phyloP scores from a whole-genome alignment of 2,329 filamentous ascomycete species.

The Plectosphaerella sp. region DNA sequence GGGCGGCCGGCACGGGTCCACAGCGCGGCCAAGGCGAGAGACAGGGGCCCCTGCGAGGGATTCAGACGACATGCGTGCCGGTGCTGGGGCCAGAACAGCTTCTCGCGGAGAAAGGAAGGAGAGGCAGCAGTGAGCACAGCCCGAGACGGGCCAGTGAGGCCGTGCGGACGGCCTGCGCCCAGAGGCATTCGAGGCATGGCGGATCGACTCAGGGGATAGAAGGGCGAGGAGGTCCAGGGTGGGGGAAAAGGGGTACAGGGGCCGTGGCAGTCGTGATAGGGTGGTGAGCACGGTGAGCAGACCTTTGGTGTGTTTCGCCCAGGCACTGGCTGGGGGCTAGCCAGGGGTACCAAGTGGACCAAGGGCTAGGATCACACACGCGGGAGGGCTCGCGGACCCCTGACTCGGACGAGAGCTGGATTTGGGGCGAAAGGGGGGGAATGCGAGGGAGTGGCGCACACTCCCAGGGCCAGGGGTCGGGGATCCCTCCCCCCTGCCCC shows the following conservation, averaged over 20 bases:
- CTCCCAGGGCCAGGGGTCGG: constrained; percentile 5
- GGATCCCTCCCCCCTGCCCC: background rate
- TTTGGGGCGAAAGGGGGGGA: background rate
- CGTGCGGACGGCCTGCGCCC: constrained; percentile 26
- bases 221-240: constrained; percentile 14
- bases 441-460: background rate
- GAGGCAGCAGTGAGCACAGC: constrained; percentile 7
- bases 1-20: background rate
- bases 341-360: constrained; percentile 15
- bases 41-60: constrained; percentile 12
- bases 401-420: background rate
- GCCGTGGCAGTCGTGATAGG: constrained; percentile 22
- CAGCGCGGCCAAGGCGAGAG: background rate
- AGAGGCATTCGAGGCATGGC: constrained; percentile 32
- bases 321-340: constrained; percentile 12
- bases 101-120: background rate
- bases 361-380: constrained; percentile 4
- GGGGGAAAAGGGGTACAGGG: constrained; percentile 11
- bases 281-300: constrained; percentile 9
- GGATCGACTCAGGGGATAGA: constrained; percentile 22
- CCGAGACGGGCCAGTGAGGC: constrained; percentile 23
- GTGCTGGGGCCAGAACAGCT: constrained; percentile 14
- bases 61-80: constrained; percentile 12
- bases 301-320: constrained; percentile 14
- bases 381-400: background rate